These are phyloP conservation scores for Xylariaceae sp. DNA, from an alignment of 2,329 filamentous ascomycete genomes.

Conservation along the genomic window DNA sequence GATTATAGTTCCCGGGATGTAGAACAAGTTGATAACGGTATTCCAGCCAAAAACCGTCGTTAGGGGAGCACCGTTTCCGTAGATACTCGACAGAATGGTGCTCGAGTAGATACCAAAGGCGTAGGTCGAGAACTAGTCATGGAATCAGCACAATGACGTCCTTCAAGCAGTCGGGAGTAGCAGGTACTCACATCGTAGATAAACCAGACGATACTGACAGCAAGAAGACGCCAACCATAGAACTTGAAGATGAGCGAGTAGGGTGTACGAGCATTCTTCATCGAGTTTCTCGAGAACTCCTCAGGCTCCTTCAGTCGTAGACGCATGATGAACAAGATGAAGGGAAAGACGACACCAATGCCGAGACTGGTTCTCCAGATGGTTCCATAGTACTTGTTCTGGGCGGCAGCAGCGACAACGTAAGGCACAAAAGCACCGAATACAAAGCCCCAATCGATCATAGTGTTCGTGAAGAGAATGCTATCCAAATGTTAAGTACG, in stretches of 20 bases:
- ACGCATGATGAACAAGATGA: slow-evolving; percentile 67
- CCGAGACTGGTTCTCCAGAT: slow-evolving; percentile 83
- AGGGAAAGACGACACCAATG: slow-evolving; percentile 72
- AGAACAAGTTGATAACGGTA: slow-evolving; percentile 83
- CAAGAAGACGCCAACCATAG: slow-evolving; percentile 68
- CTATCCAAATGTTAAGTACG: too few species aligned
- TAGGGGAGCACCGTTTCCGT: slow-evolving; percentile 55
- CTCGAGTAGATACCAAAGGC: slow-evolving; percentile 83
- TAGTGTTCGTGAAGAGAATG: slow-evolving; percentile 82
- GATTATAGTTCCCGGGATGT: slow-evolving; percentile 74
- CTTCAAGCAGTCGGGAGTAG: background rate
- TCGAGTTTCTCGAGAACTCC: slow-evolving; percentile 67
- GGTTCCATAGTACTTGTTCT: slow-evolving; percentile 60
- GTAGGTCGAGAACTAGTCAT: slow-evolving; percentile 66
- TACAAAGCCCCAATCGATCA: slow-evolving; percentile 82
- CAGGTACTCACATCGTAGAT: slow-evolving; percentile 61
- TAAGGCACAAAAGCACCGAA: slow-evolving; percentile 73
- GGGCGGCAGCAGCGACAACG: slow-evolving; percentile 53
- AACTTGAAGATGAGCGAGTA: slow-evolving; percentile 56
- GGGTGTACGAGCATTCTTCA: slow-evolving; percentile 55
- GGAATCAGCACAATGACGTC: background rate
- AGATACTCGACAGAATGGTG: slow-evolving; percentile 65
- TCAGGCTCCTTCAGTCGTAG: slow-evolving; percentile 74
- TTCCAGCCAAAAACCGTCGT: slow-evolving; percentile 86
- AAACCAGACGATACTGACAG: slow-evolving; percentile 78